Evolutionary conservation across 2,329 filamentous ascomycete genomes (phyloP), one percentile per base, ranked within the genome.

Genomic region (Talaromyces pinophilus): DNA sequence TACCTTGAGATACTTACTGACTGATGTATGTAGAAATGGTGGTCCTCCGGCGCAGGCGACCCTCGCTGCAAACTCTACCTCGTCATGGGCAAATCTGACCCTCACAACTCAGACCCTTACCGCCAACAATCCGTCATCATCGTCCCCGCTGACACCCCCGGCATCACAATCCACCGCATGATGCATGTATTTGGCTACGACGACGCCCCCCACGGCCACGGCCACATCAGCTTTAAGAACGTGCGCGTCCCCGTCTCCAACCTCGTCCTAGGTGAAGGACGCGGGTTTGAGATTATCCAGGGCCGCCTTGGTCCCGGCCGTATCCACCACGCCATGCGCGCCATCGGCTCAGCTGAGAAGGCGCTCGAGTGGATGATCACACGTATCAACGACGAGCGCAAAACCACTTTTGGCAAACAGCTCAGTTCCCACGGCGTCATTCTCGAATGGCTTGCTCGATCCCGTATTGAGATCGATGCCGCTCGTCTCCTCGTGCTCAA

Each of bases 251-350:
- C 94, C 7, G 88, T 84, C 38, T 82, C 83, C 73, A 95, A 92
- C 82, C 90, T 99, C 75, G 91, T 98, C 11, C 89, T 99, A 3
- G 94, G 95, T 68, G 92, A 95, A 78, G 95, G 95, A 70, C 89
- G 92, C 69, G 95, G 95, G 22, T 99, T 99, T 78, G 95, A 99
- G 80, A 97, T 99, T 76, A 97, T 99, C 76, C 95, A 99, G 79
- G 95, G 95, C 66, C 92, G 95, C 72, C 89, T 99, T 28, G 95
- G 95, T 0, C 95, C 95, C 1, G 95, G 95, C 40, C 91, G 95
- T 67, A 98, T 99, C 77, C 95, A 99, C 82, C 95, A 99, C 82
- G 92, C 93, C 67, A 99, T 99, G 95, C 89, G 95, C 70, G 90
- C 88, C 68, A 95, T 99, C 76, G 95, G 95, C 63, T 90, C 92